Percentiles rank a stretch among this genome's conserved stretches.
phyloP scores from a whole-genome alignment of 1,284 basidiomycete species.

The Ustilago tritici region DNA sequence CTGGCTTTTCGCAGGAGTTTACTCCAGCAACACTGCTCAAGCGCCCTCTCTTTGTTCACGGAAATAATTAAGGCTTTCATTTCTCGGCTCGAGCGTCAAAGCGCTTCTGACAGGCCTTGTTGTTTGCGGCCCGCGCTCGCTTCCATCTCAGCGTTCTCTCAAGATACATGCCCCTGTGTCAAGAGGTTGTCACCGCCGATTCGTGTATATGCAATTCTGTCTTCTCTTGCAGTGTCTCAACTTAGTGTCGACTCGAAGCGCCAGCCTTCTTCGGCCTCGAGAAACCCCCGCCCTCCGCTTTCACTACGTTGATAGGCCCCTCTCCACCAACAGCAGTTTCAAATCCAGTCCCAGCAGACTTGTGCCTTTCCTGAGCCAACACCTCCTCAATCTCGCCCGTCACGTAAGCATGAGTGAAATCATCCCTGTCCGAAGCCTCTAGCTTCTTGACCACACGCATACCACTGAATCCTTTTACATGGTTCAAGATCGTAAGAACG shows the following conservation, averaged over 20 bases:
- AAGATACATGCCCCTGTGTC: not conserved
- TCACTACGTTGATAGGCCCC: slow-evolving; percentile 20
- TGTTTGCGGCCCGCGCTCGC: not conserved
- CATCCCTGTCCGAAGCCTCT: slow-evolving; percentile 39
- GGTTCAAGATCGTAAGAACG: slow-evolving; percentile 46
- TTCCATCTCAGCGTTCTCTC: not conserved
- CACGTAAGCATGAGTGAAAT: slow-evolving; percentile 37
- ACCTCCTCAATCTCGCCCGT: slow-evolving; percentile 38
- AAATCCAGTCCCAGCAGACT: slow-evolving; percentile 38
- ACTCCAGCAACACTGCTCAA: not conserved
- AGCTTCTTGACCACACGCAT: slow-evolving; percentile 56
- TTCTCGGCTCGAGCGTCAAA: not conserved
- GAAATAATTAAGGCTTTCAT: not conserved
- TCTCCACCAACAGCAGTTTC: slow-evolving; percentile 12
- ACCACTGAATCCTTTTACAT: slow-evolving; percentile 50
- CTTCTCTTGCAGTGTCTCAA: not conserved
- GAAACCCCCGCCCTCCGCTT: slow-evolving; percentile 22
- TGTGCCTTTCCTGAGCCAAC: slow-evolving; percentile 37
- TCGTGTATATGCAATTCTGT: not conserved
- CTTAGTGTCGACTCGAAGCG: slow-evolving; percentile 28
- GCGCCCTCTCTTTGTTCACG: not conserved
- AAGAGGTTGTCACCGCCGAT: not conserved
- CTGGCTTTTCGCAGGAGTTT: not conserved
- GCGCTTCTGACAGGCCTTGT: not conserved
- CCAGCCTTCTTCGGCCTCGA: slow-evolving; percentile 42